Evolutionary conservation across 179 eudicot species (phyloP), one percentile per base, ranked within the genome.

Genomic region (Corrigiola litoralis): DNA sequence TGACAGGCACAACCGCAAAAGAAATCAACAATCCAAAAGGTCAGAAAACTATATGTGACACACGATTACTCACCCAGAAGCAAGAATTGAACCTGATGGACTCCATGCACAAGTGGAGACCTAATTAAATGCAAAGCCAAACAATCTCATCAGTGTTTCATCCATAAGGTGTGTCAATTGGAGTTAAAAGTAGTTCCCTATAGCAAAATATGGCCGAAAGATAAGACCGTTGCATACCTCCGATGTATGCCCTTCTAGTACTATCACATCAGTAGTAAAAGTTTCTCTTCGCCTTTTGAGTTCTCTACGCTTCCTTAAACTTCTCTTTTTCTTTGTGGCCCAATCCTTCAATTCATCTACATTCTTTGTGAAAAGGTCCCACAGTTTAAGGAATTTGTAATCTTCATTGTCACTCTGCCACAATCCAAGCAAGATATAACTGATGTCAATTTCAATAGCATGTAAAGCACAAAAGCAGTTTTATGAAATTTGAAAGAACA

Each of bases 61-160:
- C 66, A 52, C 31, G 53, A 28, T 10, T 17, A 75, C 92, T 69
- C 74, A 92, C 98, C 95, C 98, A 46, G 98, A 89, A 62, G 99
- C 99, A 71, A 95, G 96, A 63, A 88, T 81, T 33, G 90, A 82
- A 65, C 96, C 95, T 18, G 77, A 72, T 66, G 99, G 99, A 79
- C 90, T 92, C 99, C 99, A 95, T 14, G 99, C 95, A 78, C 99
- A 91, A 36, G 88, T 95, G 78, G 89, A 95, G 81, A 95, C 99
- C 99, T 95, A 71, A 14, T 36, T 23, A 27, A 10, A 48, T 28
- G 58, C 6, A 69, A 46, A 16, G 31, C 57, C 34, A 50, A 36
- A 42, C 49, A 42, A 49, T 8, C 28, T 34, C 51, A 61, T 33
- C 28, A 46, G 16, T 24, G 5, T 58, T n/a, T 57, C 17, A 21